Evolutionary conservation across 139 green algal species (phyloP), one percentile per base, ranked within the genome.

Genomic region (Tetradesmus obliquus): DNA sequence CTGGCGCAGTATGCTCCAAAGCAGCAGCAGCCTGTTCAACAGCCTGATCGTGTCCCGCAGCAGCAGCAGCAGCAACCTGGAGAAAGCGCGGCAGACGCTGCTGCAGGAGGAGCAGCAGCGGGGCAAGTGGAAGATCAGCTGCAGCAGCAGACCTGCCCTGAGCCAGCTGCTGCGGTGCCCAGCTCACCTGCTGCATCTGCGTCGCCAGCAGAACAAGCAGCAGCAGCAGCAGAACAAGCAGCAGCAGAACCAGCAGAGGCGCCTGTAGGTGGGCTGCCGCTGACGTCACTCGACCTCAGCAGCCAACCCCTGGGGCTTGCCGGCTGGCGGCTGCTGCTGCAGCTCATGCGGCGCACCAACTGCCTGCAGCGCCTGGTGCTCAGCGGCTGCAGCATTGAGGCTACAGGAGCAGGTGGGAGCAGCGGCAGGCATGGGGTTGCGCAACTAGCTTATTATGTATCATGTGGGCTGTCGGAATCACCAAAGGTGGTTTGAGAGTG

Each of bases 71-170:
- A 76, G 66, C 66, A 17, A 22, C 24, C n/a, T 32, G 76, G 15
- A 22, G 22, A 5, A 55, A 17, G 15, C 24, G 3, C 24, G 19
- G 76, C n/a, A 82, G 76, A 51, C 3, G 76, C 76, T 3, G n/a
- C 76, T 19, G 76, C 76, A 55, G 76, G 76, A 82, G 76, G 4
- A 82, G 76, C 76, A 82, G 76, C 76, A 82, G 76, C 24, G 13
- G 76, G 3, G 13, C 24, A 17, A 55, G 76, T 6, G 22, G 76
- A 2, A 53, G 7, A n/a, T 53, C 76, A 55, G 76, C 76, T 17
- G 76, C 76, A 55, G 76, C 76, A 51, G 76, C 76, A 51, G 76
- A 19, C 3, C 13, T 55, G 76, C 20, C 8, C 76, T 15, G 76
- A 5, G 76, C 66, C 17, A 13, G 66, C 66, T 76, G 66, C 60